phyloP scores from a whole-genome alignment of 2,329 filamentous ascomycete species.

The Fusarium nematophilum region DNA sequence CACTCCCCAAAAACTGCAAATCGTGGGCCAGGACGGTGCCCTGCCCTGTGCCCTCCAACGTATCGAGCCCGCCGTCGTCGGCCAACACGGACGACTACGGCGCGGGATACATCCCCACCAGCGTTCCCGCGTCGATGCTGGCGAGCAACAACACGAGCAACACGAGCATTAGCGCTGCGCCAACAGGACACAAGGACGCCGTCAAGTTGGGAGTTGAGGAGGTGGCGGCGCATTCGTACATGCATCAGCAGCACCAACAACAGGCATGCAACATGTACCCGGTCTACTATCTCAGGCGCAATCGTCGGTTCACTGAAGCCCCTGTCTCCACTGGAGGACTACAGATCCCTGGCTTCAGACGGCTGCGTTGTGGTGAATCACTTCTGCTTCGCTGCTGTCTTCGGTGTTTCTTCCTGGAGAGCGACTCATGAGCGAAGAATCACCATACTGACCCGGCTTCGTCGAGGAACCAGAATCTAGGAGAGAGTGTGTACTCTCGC shows the following conservation, averaged over 20 bases:
- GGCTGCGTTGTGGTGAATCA: too few relatives aligned
- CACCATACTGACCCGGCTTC: too few relatives aligned
- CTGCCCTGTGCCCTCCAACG: conserved; percentile 59
- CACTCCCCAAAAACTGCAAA: conserved; percentile 57
- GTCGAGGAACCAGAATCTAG: too few relatives aligned
- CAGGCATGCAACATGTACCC: conserved; percentile 49
- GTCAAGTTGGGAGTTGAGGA: conserved; percentile 57
- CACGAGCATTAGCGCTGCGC: conserved; percentile 44
- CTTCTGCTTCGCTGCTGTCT: too few relatives aligned
- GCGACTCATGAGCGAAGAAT: too few relatives aligned
- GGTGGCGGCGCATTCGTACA: conserved; percentile 44
- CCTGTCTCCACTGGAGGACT: too few relatives aligned
- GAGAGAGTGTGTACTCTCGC: too few relatives aligned
- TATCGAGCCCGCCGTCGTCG: conserved; percentile 64
- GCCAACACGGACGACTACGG: conserved; percentile 62
- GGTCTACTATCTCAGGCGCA: conserved; percentile 49
- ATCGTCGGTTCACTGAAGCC: conserved; percentile 48
- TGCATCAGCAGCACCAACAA: conserved; percentile 46
- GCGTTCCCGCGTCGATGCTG: conserved; percentile 59
- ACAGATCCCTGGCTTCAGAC: too few relatives aligned
- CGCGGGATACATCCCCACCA: conserved; percentile 60
- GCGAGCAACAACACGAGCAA: conserved; percentile 46
- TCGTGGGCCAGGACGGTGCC: conserved; percentile 59
- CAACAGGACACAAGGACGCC: conserved; percentile 52
- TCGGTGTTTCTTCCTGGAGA: too few relatives aligned